A percentile compares a stretch with the other conserved stretches of the same genome.
These are phyloP conservation scores for Pestalotiopsis sp. DNA, from an alignment of 2,329 filamentous ascomycete species.

Conservation along the genomic window DNA sequence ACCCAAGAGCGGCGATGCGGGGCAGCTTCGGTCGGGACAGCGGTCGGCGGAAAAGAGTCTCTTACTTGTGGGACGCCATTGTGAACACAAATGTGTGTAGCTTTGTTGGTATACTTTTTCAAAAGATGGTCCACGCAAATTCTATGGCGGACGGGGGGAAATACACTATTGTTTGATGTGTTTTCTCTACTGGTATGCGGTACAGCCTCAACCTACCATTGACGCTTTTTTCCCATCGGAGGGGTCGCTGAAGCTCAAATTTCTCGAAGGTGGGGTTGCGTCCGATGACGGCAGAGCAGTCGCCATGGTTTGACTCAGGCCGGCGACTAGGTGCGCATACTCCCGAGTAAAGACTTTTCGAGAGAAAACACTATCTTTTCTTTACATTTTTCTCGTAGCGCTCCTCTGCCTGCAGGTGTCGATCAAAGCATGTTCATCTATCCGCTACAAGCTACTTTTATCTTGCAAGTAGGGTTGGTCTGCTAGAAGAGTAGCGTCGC, in stretches of 20 bases:
- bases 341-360: not conserved
- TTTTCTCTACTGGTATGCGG: not conserved
- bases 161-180: not conserved
- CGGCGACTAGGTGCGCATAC: not conserved
- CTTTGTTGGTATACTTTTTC: not conserved
- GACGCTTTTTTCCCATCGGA: not conserved
- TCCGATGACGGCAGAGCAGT: slow-evolving; percentile 9
- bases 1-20: not conserved
- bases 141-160: not conserved
- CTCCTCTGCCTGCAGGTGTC: not conserved
- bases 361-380: not conserved
- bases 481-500: not conserved
- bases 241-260: slow-evolving; percentile 1
- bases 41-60: not conserved
- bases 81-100: not conserved
- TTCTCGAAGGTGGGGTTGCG: slow-evolving; percentile 8
- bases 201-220: not conserved
- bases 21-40: not conserved
- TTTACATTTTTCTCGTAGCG: not conserved
- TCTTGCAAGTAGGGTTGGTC: not conserved
- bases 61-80: slow-evolving; percentile 21
- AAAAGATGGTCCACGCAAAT: not conserved
- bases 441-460: not conserved
- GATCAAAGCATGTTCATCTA: not conserved
- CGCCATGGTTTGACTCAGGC: not conserved